phyloP scores from a whole-genome alignment of 495 filamentous ascomycete species.

The Aspergillus nanangensis region DNA sequence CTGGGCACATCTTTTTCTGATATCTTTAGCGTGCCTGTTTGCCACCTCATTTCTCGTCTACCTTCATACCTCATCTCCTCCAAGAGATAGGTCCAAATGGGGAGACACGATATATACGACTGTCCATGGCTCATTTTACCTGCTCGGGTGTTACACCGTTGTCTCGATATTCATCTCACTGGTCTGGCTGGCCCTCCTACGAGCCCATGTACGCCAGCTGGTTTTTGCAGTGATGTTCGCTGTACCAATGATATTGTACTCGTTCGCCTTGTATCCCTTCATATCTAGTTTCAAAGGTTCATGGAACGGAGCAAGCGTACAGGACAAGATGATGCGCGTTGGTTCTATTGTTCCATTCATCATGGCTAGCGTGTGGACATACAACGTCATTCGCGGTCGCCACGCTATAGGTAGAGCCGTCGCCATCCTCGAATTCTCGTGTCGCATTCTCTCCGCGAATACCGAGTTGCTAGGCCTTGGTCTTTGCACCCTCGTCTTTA shows the following conservation, averaged over 20 bases:
- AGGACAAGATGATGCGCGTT: slow-evolving; percentile 90
- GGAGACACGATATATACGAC: slow-evolving; percentile 94
- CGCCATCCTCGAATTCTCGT: slow-evolving; percentile 84
- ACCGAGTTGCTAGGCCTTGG: slow-evolving; percentile 79
- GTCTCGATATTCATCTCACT: slow-evolving; percentile 84
- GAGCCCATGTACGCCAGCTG: slow-evolving; percentile 76
- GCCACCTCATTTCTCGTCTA: slow-evolving; percentile 84
- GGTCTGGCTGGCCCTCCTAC: slow-evolving; percentile 83
- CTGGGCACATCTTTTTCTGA: slow-evolving; percentile 88
- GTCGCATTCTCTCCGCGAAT: slow-evolving; percentile 79
- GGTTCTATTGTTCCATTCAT: slow-evolving; percentile 70
- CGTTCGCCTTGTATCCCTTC: slow-evolving; percentile 87
- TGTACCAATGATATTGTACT: slow-evolving; percentile 79
- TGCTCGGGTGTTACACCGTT: slow-evolving; percentile 84
- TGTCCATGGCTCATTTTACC: slow-evolving; percentile 78
- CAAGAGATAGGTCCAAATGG: slow-evolving; percentile 55
- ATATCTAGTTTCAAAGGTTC: slow-evolving; percentile 79
- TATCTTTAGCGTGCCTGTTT: slow-evolving; percentile 75
- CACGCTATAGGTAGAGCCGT: slow-evolving; percentile 75
- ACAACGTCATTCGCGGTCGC: slow-evolving; percentile 72
- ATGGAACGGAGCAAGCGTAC: slow-evolving; percentile 64
- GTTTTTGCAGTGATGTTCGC: slow-evolving; percentile 74
- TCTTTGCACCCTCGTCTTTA: slow-evolving; percentile 65
- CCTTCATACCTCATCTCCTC: slow-evolving; percentile 73
- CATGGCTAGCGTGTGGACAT: slow-evolving; percentile 74